Evolutionary conservation across 306 rosid species (phyloP).

Genomic region (Prunus mira): DNA sequence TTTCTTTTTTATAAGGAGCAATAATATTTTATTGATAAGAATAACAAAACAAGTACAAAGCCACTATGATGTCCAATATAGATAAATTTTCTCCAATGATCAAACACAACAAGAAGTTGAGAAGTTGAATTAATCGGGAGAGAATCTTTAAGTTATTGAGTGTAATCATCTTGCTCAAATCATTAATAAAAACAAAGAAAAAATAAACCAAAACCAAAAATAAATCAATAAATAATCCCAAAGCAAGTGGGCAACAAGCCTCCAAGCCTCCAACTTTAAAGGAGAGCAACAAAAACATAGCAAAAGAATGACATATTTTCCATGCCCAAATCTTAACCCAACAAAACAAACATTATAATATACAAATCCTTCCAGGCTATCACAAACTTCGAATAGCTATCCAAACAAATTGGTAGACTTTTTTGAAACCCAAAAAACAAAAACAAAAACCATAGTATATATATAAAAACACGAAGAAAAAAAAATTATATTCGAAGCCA

Average conservation of each 20-base stretch:
- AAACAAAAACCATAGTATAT: background rate
- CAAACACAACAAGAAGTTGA: no score
- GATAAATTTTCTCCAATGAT: no score
- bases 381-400: background rate
- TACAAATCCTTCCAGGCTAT: background rate
- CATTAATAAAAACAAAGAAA: background rate
- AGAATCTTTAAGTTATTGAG: no score
- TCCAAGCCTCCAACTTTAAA: slow-evolving; percentile 40
- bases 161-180: background rate
- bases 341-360: background rate
- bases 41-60: no score
- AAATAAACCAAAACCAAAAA: background rate
- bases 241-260: slow-evolving; percentile 28
- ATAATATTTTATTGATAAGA: no score
- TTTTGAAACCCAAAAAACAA: background rate
- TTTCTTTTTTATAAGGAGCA: no score
- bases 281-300: slow-evolving; percentile 27
- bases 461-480: background rate
- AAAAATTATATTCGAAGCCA: background rate
- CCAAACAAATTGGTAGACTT: background rate
- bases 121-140: no score
- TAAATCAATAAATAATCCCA: background rate
- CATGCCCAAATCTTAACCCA: background rate
- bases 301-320: background rate
- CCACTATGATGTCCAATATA: no score